These are phyloP conservation scores for Acer yangbiense DNA, from an alignment of 345 rosid genomes.

Conservation along the genomic window DNA sequence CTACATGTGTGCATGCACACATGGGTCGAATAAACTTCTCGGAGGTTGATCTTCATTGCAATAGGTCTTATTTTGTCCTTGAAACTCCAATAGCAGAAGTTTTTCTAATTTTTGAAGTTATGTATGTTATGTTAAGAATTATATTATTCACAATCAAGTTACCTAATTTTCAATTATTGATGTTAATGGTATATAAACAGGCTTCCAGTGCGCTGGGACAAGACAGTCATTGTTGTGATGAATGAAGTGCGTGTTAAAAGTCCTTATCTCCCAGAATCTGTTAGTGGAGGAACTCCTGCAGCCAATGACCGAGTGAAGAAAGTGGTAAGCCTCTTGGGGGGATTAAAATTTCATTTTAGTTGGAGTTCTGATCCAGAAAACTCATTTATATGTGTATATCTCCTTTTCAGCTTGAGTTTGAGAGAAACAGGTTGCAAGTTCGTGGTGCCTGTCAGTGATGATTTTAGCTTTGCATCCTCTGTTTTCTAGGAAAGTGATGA, in stretches of 20 bases:
- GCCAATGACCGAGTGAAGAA: constrained; percentile 97
- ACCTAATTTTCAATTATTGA: not conserved
- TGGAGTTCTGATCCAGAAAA: not conserved
- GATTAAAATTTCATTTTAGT: not conserved
- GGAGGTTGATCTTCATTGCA: not conserved
- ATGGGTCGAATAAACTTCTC: no score
- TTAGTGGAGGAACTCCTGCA: constrained; percentile 86
- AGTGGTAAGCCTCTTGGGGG: constrained; percentile 66
- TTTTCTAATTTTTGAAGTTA: not conserved
- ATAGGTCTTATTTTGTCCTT: not conserved
- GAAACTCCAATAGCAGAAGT: not conserved
- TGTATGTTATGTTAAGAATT: not conserved
- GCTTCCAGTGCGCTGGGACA: constrained; percentile 98
- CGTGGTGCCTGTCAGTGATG: constrained; percentile 49
- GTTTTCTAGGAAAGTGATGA: constrained; percentile 20
- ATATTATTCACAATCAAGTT: not conserved
- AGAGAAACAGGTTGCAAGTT: constrained; percentile 66
- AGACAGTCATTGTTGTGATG: constrained; percentile 86
- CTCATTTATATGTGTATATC: constrained; percentile 11
- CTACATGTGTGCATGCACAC: no score
- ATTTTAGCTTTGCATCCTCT: not conserved
- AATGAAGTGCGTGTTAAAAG: constrained; percentile 88
- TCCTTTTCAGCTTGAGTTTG: constrained; percentile 56
- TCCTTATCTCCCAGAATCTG: constrained; percentile 87
- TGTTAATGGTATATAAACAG: constrained; percentile 39